Percentiles rank a stretch among this genome's conserved stretches.
Conservation (phyloP, 345 rosid genomes). For the Eucalyptus guilfoylei region DNA sequence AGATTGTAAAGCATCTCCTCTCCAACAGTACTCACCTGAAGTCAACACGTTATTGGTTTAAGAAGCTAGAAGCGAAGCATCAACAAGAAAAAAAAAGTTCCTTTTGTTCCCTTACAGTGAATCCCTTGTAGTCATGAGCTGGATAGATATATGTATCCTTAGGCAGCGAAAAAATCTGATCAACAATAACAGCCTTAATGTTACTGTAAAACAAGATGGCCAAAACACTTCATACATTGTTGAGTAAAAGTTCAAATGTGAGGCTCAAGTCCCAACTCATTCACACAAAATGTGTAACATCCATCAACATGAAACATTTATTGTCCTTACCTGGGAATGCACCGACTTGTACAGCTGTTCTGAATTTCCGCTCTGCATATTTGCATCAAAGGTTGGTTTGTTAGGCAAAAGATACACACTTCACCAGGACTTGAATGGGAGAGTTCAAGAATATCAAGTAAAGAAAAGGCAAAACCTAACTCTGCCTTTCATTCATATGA, state of each 20-base stretch:
- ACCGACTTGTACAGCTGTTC: constrained; percentile 74
- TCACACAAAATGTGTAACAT: background rate
- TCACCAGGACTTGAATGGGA: background rate
- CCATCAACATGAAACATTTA: background rate
- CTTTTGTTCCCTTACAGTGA: constrained; percentile 35
- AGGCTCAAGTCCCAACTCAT: background rate
- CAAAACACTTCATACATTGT: background rate
- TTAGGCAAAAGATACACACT: background rate
- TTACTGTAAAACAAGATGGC: background rate
- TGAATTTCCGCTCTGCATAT: constrained; percentile 78
- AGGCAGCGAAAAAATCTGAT: constrained; percentile 79
- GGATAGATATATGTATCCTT: constrained; percentile 83
- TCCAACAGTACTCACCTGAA: constrained; percentile 87
- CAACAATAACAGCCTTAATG: background rate
- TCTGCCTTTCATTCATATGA: background rate
- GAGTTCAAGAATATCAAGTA: background rate
- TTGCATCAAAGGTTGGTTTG: background rate
- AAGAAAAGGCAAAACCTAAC: background rate
- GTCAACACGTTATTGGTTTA: background rate
- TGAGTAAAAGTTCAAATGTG: background rate
- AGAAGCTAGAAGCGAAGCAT: background rate
- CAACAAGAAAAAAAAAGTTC: background rate
- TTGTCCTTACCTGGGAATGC: constrained; percentile 73
- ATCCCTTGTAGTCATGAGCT: constrained; percentile 93
- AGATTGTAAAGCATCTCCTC: constrained; percentile 78